Conservation (phyloP, 2,329 filamentous ascomycete genomes). For the Penicillium crustosum region DNA sequence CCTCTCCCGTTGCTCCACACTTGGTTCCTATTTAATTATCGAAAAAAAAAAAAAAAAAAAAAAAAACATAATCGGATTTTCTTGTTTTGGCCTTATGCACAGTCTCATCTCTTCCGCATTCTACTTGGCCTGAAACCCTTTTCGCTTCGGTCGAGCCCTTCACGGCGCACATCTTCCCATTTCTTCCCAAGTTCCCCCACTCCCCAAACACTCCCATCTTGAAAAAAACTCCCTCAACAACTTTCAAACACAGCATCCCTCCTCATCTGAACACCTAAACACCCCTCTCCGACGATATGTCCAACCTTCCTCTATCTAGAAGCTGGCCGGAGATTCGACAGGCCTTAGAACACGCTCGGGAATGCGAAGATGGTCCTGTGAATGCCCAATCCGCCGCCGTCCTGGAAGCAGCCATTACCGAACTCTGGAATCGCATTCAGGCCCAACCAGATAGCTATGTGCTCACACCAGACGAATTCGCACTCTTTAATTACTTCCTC, state of each 20-base stretch:
- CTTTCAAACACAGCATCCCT: background rate
- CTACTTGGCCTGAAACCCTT: background rate
- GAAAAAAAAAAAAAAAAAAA: slow-evolving; percentile 20
- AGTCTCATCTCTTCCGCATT: slow-evolving; percentile 10
- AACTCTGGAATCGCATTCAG: slow-evolving; percentile 68
- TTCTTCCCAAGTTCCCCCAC: background rate
- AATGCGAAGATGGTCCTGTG: slow-evolving; percentile 64
- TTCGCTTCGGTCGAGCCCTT: slow-evolving; percentile 2
- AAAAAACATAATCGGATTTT: slow-evolving; percentile 21
- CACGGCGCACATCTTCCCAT: background rate
- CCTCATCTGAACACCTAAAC: background rate
- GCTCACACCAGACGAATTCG: slow-evolving; percentile 74
- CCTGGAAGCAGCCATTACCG: slow-evolving; percentile 63
- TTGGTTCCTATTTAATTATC: slow-evolving; percentile 21
- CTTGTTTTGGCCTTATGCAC: slow-evolving; percentile 20
- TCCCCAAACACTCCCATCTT: background rate
- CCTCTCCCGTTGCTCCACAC: slow-evolving; percentile 24
- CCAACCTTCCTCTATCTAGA: slow-evolving; percentile 26
- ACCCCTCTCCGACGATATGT: slow-evolving; percentile 26
- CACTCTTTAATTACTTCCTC: slow-evolving; percentile 83
- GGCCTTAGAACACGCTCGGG: slow-evolving; percentile 73
- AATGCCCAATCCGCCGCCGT: slow-evolving; percentile 63
- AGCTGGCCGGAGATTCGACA: slow-evolving; percentile 55
- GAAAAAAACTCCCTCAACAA: background rate
- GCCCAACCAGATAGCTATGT: slow-evolving; percentile 67